A percentile compares a stretch with the other conserved stretches of the same genome.
Conservation (phyloP, 108 stramenopile genomes). For the Conticribra weissflogii region DNA sequence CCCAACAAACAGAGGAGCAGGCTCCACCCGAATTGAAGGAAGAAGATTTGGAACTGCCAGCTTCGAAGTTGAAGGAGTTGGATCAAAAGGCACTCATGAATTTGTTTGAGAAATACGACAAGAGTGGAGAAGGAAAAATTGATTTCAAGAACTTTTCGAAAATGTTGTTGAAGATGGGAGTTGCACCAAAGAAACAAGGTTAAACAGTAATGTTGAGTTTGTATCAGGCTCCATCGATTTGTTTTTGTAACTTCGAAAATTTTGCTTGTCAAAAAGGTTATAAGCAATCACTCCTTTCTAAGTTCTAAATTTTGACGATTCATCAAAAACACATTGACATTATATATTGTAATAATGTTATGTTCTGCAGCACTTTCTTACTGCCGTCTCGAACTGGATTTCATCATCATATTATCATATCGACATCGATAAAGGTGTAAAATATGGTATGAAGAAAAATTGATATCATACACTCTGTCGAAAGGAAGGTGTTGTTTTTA, state of each 20-base stretch:
- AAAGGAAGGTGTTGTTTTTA: too few species aligned
- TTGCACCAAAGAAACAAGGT: slow-evolving; percentile 77
- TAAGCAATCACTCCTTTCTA: not conserved
- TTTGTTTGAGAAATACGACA: slow-evolving; percentile 91
- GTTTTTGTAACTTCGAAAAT: not conserved
- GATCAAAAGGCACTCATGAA: slow-evolving; percentile 85
- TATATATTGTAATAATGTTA: too few species aligned
- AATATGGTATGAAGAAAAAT: too few species aligned
- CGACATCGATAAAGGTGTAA: too few species aligned
- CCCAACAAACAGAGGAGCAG: slow-evolving; percentile 69
- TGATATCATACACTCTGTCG: too few species aligned
- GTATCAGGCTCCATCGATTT: not conserved
- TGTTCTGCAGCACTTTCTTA: not conserved
- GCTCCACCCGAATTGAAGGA: slow-evolving; percentile 78
- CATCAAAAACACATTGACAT: not conserved
- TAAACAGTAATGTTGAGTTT: not conserved
- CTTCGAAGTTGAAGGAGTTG: slow-evolving; percentile 63
- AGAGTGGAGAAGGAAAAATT: slow-evolving; percentile 87
- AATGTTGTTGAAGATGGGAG: slow-evolving; percentile 93
- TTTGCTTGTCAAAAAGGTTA: not conserved
- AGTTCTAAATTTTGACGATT: not conserved
- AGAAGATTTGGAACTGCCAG: slow-evolving; percentile 72
- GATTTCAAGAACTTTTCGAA: slow-evolving; percentile 88
- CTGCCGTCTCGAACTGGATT: not conserved
- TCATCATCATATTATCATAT: too few species aligned